These are phyloP conservation scores for Cucurbita pepo DNA, from an alignment of 306 rosid species.

Conservation along the genomic window DNA sequence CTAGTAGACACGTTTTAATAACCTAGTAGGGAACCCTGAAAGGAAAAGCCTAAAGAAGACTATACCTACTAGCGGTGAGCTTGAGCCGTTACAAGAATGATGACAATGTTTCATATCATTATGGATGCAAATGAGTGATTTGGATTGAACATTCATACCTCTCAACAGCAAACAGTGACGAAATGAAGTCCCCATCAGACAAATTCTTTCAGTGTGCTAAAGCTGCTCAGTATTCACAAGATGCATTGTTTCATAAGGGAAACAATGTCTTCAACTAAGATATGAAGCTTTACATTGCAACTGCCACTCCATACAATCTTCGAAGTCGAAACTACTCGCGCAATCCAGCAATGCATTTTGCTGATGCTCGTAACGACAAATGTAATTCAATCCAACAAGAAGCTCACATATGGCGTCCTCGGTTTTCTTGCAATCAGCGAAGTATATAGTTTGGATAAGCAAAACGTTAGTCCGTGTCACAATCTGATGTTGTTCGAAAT, in stretches of 20 bases:
- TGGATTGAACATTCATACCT: conserved; percentile 1
- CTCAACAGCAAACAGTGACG: not conserved
- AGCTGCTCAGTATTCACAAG: conserved; percentile 30
- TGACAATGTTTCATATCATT: not conserved
- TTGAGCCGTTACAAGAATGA: too few species aligned
- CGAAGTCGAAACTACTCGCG: conserved; percentile 79
- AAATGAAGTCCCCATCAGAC: not conserved
- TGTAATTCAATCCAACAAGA: conserved; percentile 83
- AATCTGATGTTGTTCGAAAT: conserved; percentile 73
- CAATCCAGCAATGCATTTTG: conserved; percentile 82
- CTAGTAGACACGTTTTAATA: too few species aligned
- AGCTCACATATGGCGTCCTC: conserved; percentile 78
- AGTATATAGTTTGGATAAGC: conserved; percentile 69
- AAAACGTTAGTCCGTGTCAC: conserved; percentile 58
- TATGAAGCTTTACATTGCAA: conserved; percentile 52
- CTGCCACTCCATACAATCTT: conserved; percentile 83
- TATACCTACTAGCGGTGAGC: too few species aligned
- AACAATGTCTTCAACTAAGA: conserved; percentile 20
- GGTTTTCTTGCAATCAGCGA: conserved; percentile 62
- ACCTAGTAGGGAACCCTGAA: too few species aligned
- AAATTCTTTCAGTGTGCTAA: conserved; percentile 15
- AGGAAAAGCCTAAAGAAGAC: too few species aligned
- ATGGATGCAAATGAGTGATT: not conserved
- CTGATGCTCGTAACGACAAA: conserved; percentile 89
- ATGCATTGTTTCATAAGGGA: not conserved